Conservation (phyloP, 2,329 filamentous ascomycete species). For the Aureobasidium pullulans region DNA sequence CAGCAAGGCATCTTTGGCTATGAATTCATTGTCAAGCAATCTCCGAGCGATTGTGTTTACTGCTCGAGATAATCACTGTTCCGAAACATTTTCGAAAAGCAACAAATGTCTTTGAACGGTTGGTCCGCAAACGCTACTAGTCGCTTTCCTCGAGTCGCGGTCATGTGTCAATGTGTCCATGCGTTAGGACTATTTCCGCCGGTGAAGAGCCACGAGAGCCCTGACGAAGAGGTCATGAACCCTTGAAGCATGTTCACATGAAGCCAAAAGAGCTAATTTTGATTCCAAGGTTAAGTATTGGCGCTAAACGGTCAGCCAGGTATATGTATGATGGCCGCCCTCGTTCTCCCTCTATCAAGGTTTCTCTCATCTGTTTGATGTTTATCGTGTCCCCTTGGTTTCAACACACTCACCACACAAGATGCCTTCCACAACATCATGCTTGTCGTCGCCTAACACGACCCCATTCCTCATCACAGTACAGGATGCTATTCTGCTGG, state of each 20-base stretch:
- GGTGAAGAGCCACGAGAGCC: neutral
- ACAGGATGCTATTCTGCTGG: conserved; percentile 34
- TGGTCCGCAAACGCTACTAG: conserved; percentile 6
- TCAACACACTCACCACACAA: neutral
- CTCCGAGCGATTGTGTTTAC: neutral
- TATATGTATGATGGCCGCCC: conserved; percentile 4
- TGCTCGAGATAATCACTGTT: neutral
- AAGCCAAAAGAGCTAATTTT: conserved; percentile 9
- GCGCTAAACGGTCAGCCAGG: conserved; percentile 10
- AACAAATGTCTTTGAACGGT: conserved; percentile 4
- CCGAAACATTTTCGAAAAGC: neutral
- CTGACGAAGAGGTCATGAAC: conserved; percentile 8
- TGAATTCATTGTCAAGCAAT: neutral
- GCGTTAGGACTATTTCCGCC: conserved; percentile 4
- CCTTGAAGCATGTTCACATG: conserved; percentile 8
- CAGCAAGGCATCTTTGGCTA: neutral
- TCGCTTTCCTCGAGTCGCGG: conserved; percentile 8
- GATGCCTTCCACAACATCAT: conserved; percentile 6
- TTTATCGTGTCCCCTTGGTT: neutral
- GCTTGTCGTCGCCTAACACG: conserved; percentile 19
- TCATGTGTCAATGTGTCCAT: conserved; percentile 10
- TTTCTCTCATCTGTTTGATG: neutral
- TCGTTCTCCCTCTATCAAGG: conserved; percentile 7
- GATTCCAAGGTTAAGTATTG: neutral
- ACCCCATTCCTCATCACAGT: conserved; percentile 37